A percentile compares a stretch with the other conserved stretches of the same genome.
Evolutionary conservation across 495 filamentous ascomycete genomes (phyloP).

Genomic region (Peziza echinospora): DNA sequence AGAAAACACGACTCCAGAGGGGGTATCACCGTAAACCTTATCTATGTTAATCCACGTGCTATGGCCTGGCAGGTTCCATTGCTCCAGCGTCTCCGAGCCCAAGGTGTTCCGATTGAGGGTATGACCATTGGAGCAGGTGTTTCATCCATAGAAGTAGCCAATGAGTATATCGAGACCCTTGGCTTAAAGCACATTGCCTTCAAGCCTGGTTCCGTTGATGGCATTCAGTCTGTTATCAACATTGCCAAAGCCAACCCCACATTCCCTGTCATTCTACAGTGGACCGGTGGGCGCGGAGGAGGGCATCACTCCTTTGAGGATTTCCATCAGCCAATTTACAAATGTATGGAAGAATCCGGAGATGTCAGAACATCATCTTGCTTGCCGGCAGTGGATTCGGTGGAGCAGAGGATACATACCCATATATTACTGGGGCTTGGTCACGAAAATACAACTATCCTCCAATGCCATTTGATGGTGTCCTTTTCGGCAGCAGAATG

Average conservation of each 20-base stretch:
- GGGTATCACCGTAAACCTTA: constrained; percentile 83
- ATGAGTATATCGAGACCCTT: constrained; percentile 85
- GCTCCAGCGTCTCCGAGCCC: constrained; percentile 58
- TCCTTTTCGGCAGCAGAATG: constrained; percentile 73
- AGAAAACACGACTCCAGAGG: constrained; percentile 69
- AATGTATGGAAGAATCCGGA: constrained; percentile 69
- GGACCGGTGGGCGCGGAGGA: constrained; percentile 85
- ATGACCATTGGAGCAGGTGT: constrained; percentile 88
- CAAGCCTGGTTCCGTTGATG: constrained; percentile 80
- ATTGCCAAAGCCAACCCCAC: constrained; percentile 76
- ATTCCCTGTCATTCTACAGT: constrained; percentile 80
- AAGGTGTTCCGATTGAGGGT: constrained; percentile 84
- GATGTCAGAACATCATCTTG: constrained; percentile 65
- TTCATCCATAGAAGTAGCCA: constrained; percentile 78
- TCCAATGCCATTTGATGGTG: constrained; percentile 84
- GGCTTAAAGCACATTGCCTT: constrained; percentile 86
- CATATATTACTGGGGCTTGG: constrained; percentile 78
- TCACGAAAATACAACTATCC: constrained; percentile 68
- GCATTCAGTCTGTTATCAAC: constrained; percentile 75
- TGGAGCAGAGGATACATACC: constrained; percentile 76
- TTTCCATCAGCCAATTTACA: constrained; percentile 86
- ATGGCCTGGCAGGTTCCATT: constrained; percentile 98
- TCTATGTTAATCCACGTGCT: constrained; percentile 87
- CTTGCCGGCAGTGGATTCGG: constrained; percentile 86
- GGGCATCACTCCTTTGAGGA: constrained; percentile 92